Evolutionary conservation across 129 eudicot species (phyloP), one percentile per base, ranked within the genome.

Genomic region (Ambrosia artemisiifolia): DNA sequence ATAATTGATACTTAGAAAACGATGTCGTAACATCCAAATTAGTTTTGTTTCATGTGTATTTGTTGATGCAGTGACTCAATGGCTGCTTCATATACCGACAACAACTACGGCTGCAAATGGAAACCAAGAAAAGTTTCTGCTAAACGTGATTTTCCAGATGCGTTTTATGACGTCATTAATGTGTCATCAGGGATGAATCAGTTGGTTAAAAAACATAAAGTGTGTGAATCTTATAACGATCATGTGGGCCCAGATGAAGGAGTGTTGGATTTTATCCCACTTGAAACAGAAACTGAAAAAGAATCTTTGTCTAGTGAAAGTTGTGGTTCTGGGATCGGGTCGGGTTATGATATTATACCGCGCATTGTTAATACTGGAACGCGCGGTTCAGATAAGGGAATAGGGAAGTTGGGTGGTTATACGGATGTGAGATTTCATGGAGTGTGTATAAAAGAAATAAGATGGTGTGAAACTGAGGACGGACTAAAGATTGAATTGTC

Each of bases 41-140:
- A 6, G 43, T 38, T 38, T 38, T 38, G 43, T 38, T 38, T 38
- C 43, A 28, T 13, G 38, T 64, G 43, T 7, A 9, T 49, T 32
- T 76, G 63, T 49, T 4, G 5, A 7, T 77, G 69, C 71, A 56
- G 46, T 16, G 35, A 72, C 24, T 56, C 66, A 18, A 65, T 65
- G 68, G 66, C 19, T 48, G 66, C 19, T 48, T 65, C 65, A 38
- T 44, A 40, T 65, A 30, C 40, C 19, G 59, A 50, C 19, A 8
- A 20, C 13, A 43, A 30, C 20, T 64, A 51, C 38, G 32, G 47
- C 65, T 40, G 77, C 49, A 56, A 67, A 35, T 64, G 73, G 73
- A 76, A 72, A 66, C 42, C 70, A 65, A 70, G 70, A 66, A 59
- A 66, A 63, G 20, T 67, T 17, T 81, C 72, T 48, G 82, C 85